Evolutionary conservation across 208 protist genomes (phyloP), one percentile per base, ranked within the genome.

Genomic region (Tetramitus jugosus): DNA sequence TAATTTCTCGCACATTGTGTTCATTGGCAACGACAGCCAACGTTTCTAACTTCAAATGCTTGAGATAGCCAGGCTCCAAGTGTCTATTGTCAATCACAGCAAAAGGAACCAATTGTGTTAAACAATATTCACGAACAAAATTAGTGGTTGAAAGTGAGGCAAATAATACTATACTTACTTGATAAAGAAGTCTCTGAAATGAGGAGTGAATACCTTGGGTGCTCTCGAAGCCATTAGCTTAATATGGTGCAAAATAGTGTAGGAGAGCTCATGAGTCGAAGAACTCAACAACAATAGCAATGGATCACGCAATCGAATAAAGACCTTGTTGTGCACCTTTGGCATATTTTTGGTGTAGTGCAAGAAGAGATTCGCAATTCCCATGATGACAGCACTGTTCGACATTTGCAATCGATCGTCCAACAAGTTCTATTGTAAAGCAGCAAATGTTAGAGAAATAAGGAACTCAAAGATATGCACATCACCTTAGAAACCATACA

Each of bases 381-480:
- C 85, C 17, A 97, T 79, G 2, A 97, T 84, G 13, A 97, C 80
- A 60, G 90, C 86, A 69, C 83, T 88, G 86, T 97, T 95, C 69
- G 85, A 82, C 61, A 90, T 87, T 76, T 88, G 79, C 3, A 97
- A 87, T 2, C 84, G 82, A 45, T 94, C 91, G 69, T 96, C 92
- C 17, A 97, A 86, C 53, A 95, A 79, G 80, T 96, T 97, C 82
- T 81, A 68, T n/a, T n/a, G n/a, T n/a, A n/a, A n/a, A n/a, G n/a
- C n/a, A n/a, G n/a, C n/a, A n/a, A n/a, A 53, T 76, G 29, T n/a
- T 40, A 29, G n/a, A 13, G 68, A 65, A 31, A 52, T 40, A 43
- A 45, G 7, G 39, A 43, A 81, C n/a, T 40, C 46, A 67, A 60
- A 31, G 67, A 46, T 37, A 76, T 23, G 37, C 29, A 78, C 67